Conservation (phyloP, 1,284 basidiomycete species). For the Hemileia vastatrix region DNA sequence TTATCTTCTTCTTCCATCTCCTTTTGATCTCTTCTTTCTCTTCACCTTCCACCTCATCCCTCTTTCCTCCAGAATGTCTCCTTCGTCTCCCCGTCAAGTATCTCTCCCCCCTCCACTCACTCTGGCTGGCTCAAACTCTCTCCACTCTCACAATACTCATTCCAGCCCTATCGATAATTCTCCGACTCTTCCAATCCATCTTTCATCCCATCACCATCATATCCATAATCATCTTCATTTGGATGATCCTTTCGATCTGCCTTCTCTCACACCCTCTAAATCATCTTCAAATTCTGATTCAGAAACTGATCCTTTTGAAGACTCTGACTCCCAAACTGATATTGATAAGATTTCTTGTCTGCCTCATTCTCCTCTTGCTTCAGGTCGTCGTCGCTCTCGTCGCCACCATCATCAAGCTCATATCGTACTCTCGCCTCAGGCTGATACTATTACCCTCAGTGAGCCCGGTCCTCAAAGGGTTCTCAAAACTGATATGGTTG, state of each 20-base stretch:
- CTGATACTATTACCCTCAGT: neutral
- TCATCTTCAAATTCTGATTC: slow-evolving; percentile 4
- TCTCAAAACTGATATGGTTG: slow-evolving; percentile 9
- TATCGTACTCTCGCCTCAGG: neutral
- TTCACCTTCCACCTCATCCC: too few relatives aligned
- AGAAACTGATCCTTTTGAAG: slow-evolving; percentile 6
- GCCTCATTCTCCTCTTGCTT: neutral
- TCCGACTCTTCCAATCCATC: too few relatives aligned
- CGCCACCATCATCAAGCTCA: neutral
- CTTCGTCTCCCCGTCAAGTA: too few relatives aligned
- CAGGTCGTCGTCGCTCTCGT: neutral
- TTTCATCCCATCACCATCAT: too few relatives aligned
- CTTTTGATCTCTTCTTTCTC: too few relatives aligned
- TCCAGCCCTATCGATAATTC: too few relatives aligned
- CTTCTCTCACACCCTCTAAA: slow-evolving; percentile 7
- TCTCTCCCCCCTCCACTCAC: too few relatives aligned
- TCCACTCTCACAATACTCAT: too few relatives aligned
- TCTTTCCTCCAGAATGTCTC: too few relatives aligned
- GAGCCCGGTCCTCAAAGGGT: neutral
- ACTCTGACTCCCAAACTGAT: neutral
- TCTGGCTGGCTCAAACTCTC: too few relatives aligned
- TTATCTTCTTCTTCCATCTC: too few relatives aligned
- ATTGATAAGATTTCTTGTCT: neutral
- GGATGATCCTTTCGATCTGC: slow-evolving; percentile 1
- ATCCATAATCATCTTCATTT: too few relatives aligned